Percentiles rank a stretch among this genome's conserved stretches.
phyloP scores from a whole-genome alignment of 768 basidiomycete genomes.

The Pholiota microspora region DNA sequence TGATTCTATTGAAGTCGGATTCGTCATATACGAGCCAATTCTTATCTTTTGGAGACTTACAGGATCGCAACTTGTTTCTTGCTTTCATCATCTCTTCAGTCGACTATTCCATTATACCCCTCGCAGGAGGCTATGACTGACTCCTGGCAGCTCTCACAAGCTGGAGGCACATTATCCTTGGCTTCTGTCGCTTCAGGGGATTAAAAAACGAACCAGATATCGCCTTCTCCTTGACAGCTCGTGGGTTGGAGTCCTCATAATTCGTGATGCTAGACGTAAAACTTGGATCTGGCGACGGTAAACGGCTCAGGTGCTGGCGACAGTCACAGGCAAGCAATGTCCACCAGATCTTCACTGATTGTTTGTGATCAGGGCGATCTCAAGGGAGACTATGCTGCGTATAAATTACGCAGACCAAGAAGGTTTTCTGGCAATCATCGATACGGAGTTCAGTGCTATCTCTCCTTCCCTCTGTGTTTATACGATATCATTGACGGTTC shows the following conservation, averaged over 20 bases:
- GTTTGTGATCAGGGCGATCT: background rate
- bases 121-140: background rate
- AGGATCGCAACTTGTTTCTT: background rate
- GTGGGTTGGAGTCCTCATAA: background rate
- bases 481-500: conserved; percentile 3
- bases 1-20: too few relatives aligned
- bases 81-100: background rate
- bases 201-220: background rate
- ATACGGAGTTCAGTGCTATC: conserved; percentile 1
- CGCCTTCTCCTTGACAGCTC: background rate
- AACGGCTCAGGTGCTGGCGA: background rate
- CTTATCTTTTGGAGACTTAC: background rate
- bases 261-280: background rate
- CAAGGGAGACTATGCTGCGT: too few relatives aligned
- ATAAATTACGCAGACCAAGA: too few relatives aligned
- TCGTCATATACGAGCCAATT: background rate
- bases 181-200: background rate
- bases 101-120: too few relatives aligned
- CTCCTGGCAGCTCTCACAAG: background rate
- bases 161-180: background rate
- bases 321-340: too few relatives aligned
- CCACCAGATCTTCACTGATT: too few relatives aligned
- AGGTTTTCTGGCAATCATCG: background rate
- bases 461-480: background rate
- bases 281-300: background rate